Evolutionary conservation across 441 rosid genomes (phyloP).

Genomic region (Populus hybrid): DNA sequence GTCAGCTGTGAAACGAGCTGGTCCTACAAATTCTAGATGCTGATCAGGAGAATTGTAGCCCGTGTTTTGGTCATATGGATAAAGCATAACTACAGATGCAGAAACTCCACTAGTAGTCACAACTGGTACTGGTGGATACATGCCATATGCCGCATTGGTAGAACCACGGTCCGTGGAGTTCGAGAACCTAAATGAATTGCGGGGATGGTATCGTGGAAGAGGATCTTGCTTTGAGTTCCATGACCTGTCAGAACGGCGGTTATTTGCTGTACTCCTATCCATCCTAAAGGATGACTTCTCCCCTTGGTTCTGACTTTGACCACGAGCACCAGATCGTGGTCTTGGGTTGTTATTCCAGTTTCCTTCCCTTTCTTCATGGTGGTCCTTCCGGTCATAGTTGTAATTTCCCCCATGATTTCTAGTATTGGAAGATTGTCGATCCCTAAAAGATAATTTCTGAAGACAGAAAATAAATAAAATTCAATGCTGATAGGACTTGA

Average conservation of each 20-base stretch:
- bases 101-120: slow-evolving; percentile 43
- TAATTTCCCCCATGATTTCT: slow-evolving; percentile 53
- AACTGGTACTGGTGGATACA: slow-evolving; percentile 45
- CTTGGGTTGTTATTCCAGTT: slow-evolving; percentile 56
- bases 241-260: slow-evolving; percentile 29
- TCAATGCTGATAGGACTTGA: neutral
- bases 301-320: slow-evolving; percentile 43
- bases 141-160: slow-evolving; percentile 44
- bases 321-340: slow-evolving; percentile 48
- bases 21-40: slow-evolving; percentile 56
- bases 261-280: slow-evolving; percentile 16
- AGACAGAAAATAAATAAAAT: slow-evolving; percentile 8
- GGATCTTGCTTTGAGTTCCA: slow-evolving; percentile 56
- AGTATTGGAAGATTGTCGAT: slow-evolving; percentile 45
- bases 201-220: slow-evolving; percentile 45
- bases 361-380: slow-evolving; percentile 63
- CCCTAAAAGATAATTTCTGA: slow-evolving; percentile 58
- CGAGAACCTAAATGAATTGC: slow-evolving; percentile 43
- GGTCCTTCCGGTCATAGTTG: slow-evolving; percentile 55
- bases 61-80: slow-evolving; percentile 52
- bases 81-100: slow-evolving; percentile 61
- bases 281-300: slow-evolving; percentile 46
- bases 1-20: slow-evolving; percentile 30
- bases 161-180: slow-evolving; percentile 37
- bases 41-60: slow-evolving; percentile 39